Conservation (phyloP, 257 asterid species). For the Verbascum thapsus region DNA sequence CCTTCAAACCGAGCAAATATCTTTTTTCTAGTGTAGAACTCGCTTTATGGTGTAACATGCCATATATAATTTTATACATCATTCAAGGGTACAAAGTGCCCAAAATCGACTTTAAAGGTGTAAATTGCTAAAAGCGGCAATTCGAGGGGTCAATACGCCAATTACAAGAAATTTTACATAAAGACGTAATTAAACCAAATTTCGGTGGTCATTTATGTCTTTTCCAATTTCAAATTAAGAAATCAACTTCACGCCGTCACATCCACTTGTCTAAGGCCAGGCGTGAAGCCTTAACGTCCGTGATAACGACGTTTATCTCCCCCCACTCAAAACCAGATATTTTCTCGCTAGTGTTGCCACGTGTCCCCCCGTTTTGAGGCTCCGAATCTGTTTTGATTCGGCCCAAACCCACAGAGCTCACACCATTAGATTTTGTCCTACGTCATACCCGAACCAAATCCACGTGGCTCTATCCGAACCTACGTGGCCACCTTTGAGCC, state of each 20-base stretch:
- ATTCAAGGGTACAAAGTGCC: no score
- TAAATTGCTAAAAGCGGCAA: no score
- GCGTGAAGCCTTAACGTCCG: slow-evolving; percentile 15
- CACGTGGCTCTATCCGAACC: slow-evolving; percentile 27
- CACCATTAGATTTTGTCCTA: slow-evolving; percentile 58
- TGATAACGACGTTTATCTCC: slow-evolving; percentile 30
- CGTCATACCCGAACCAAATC: slow-evolving; percentile 13
- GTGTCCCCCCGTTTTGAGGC: slow-evolving; percentile 45
- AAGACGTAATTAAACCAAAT: not conserved
- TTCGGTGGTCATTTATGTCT: not conserved
- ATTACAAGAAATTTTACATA: no score
- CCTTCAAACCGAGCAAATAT: no score
- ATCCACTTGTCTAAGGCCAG: not conserved
- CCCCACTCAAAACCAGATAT: slow-evolving; percentile 27
- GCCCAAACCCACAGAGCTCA: slow-evolving; percentile 33
- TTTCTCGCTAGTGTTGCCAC: slow-evolving; percentile 38
- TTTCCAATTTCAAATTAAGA: not conserved
- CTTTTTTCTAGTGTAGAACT: no score
- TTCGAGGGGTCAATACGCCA: no score
- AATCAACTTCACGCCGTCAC: slow-evolving; percentile 26
- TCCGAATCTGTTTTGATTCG: slow-evolving; percentile 48
- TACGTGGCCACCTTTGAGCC: slow-evolving; percentile 47
- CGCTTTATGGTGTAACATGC: no score
- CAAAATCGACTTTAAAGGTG: no score
- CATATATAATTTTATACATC: no score